phyloP scores from a whole-genome alignment of 345 rosid genomes.

The Rhizophora mangle region DNA sequence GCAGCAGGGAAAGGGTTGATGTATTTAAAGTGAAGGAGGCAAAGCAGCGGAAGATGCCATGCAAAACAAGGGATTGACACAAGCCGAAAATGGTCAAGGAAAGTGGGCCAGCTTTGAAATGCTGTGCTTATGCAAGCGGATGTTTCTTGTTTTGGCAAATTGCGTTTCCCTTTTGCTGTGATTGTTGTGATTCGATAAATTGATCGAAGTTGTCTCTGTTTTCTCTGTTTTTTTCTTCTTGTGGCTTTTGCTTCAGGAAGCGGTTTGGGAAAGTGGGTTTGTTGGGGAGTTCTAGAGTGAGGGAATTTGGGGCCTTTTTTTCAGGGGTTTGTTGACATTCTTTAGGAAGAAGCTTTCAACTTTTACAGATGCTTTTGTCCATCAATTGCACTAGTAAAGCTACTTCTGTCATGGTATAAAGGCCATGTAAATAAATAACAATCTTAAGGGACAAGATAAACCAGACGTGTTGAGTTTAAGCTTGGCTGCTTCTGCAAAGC shows the following conservation, averaged over 20 bases:
- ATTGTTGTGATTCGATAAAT: no score
- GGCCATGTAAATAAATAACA: not conserved
- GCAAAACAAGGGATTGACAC: constrained; percentile 42
- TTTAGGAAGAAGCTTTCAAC: no score
- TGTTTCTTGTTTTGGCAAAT: not conserved
- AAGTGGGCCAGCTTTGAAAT: constrained; percentile 19
- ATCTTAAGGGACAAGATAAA: not conserved
- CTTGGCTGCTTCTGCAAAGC: no score
- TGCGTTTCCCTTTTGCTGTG: no score
- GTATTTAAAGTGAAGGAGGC: not conserved
- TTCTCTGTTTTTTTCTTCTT: not conserved
- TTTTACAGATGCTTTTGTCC: not conserved
- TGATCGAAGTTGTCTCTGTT: not conserved
- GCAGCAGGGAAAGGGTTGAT: not conserved
- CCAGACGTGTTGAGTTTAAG: no score
- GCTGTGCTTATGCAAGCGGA: constrained; percentile 4
- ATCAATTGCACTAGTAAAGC: not conserved
- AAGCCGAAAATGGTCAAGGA: constrained; percentile 5
- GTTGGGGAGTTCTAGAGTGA: no score
- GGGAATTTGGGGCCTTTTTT: no score
- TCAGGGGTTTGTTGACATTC: no score
- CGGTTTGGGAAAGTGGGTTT: no score
- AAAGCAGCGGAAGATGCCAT: constrained; percentile 27
- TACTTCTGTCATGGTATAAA: not conserved
- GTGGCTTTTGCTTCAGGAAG: not conserved